Evolutionary conservation across 306 rosid genomes (phyloP).

Genomic region (Arachis stenosperma): DNA sequence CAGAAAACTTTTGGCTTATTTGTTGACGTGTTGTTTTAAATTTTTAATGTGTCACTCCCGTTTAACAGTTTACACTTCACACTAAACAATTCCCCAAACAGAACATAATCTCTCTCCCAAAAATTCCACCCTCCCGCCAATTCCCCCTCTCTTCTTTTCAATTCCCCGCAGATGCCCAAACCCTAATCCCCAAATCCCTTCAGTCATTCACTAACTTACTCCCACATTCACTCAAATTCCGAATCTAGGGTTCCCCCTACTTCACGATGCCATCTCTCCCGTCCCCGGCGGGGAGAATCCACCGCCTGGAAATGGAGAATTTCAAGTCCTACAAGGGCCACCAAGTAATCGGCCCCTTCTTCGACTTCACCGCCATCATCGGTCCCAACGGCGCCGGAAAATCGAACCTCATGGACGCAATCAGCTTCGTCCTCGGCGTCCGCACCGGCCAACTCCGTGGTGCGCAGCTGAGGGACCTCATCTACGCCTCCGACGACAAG

Average conservation of each 20-base stretch:
- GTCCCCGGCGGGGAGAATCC: slow-evolving; percentile 90
- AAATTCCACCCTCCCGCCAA: slow-evolving; percentile 29
- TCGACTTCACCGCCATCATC: slow-evolving; percentile 91
- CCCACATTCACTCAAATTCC: neutral
- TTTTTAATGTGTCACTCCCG: too few relatives aligned
- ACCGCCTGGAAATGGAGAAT: slow-evolving; percentile 82
- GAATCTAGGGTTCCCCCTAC: slow-evolving; percentile 32
- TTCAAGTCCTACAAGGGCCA: slow-evolving; percentile 95
- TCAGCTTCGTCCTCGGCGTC: slow-evolving; percentile 98
- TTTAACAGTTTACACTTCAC: too few relatives aligned
- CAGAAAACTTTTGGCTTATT: too few relatives aligned
- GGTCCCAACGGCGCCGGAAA: slow-evolving; percentile 99
- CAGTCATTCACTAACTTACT: neutral
- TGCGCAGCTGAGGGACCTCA: slow-evolving; percentile 90
- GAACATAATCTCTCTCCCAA: neutral
- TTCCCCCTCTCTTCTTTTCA: neutral
- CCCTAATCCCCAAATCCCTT: slow-evolving; percentile 29
- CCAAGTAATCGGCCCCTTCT: slow-evolving; percentile 89
- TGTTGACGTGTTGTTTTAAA: too few relatives aligned
- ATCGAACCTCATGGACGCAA: slow-evolving; percentile 99
- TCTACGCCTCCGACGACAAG: slow-evolving; percentile 86
- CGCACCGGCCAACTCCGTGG: slow-evolving; percentile 97
- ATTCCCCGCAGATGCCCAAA: slow-evolving; percentile 14
- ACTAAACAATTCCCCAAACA: too few relatives aligned
- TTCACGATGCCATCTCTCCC: slow-evolving; percentile 77